Percentiles rank a stretch among this genome's conserved stretches.
phyloP scores from a whole-genome alignment of 2,329 filamentous ascomycete species.

The Arthrobotrys sphaeroides region DNA sequence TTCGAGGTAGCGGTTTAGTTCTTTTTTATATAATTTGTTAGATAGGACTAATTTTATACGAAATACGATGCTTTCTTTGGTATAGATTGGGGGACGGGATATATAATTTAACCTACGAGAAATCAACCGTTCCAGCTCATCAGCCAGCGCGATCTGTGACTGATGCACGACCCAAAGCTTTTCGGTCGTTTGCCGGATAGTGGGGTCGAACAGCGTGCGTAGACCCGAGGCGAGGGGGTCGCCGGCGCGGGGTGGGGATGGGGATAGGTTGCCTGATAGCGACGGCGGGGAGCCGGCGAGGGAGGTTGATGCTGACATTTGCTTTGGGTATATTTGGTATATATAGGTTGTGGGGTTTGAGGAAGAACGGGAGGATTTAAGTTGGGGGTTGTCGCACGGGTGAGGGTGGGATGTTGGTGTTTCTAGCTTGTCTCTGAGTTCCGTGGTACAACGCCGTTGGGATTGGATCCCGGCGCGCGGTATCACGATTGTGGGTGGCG shows the following conservation, averaged over 20 bases:
- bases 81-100: background rate
- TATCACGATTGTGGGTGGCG: constrained; percentile 6
- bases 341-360: background rate
- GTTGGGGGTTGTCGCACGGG: background rate
- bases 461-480: constrained; percentile 6
- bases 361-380: background rate
- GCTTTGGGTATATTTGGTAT: background rate
- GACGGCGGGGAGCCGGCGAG: constrained; percentile 46
- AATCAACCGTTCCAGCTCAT: constrained; percentile 57
- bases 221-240: constrained; percentile 57
- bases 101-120: constrained; percentile 50
- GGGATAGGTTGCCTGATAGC: constrained; percentile 42
- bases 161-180: constrained; percentile 57
- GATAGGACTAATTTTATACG: too few relatives aligned
- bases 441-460: too few relatives aligned
- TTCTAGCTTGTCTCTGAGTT: too few relatives aligned
- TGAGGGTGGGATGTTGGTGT: background rate
- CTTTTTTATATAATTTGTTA: too few relatives aligned
- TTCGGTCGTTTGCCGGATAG: constrained; percentile 57
- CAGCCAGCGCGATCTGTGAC: constrained; percentile 56
- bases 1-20: constrained; percentile 57
- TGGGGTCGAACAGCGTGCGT: constrained; percentile 57
- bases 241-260: constrained; percentile 25
- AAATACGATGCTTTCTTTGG: too few relatives aligned
- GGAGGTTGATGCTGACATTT: constrained; percentile 37